phyloP scores from a whole-genome alignment of 83 land plant species.

The Larix sibirica region DNA sequence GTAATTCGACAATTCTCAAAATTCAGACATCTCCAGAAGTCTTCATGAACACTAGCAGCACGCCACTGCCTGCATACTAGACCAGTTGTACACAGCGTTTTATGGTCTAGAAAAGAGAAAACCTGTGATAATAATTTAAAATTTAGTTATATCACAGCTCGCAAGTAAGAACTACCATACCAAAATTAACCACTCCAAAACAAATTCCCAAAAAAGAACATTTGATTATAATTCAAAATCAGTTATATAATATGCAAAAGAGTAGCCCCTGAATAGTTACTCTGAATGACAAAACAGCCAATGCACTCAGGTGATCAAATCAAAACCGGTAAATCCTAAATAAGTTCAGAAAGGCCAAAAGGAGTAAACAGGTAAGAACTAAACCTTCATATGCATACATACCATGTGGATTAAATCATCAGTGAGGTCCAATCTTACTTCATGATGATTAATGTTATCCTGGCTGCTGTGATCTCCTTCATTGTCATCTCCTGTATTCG shows the following conservation, averaged over 20 bases:
- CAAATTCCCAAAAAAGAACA: not conserved
- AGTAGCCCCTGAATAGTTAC: not conserved
- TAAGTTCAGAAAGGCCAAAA: not conserved
- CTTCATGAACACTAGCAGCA: slow-evolving; percentile 91
- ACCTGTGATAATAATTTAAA: slow-evolving; percentile 44
- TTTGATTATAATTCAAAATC: not conserved
- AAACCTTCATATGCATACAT: slow-evolving; percentile 9
- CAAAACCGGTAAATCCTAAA: not conserved
- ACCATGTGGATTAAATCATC: slow-evolving; percentile 97
- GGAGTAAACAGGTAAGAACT: not conserved
- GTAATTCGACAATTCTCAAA: slow-evolving; percentile 71
- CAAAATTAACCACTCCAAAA: not conserved
- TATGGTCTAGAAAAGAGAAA: slow-evolving; percentile 83
- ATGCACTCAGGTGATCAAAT: not conserved
- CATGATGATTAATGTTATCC: slow-evolving; percentile 35
- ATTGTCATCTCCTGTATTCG: slow-evolving; percentile 24
- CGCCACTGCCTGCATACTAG: slow-evolving; percentile 93
- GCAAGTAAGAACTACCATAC: too few species aligned
- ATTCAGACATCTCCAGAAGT: slow-evolving; percentile 92
- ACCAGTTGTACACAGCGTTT: slow-evolving; percentile 76
- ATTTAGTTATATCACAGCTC: too few species aligned
- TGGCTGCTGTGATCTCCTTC: slow-evolving; percentile 27
- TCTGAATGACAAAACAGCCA: not conserved
- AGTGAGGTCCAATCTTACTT: slow-evolving; percentile 81
- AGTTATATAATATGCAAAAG: not conserved